Base-by-base conservation (phyloP, 306 rosid species). In the Lathyrus oleraceus region DNA sequence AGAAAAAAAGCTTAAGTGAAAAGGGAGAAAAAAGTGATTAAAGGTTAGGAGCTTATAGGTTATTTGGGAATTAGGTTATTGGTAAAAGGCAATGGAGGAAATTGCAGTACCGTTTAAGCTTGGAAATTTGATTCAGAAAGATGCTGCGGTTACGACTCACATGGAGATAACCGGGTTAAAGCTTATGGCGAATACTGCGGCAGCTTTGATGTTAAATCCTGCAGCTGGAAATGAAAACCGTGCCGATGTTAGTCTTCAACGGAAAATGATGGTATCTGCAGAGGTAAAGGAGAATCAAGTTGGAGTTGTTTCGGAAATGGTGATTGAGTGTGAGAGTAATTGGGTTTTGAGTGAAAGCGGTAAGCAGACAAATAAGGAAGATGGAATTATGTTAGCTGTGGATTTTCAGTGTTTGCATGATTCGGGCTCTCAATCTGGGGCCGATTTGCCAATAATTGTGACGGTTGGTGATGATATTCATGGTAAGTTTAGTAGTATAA, bases 21-120 rank as follows among this genome's bases (percentile, higher is more conserved):
- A 70, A 75, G 69, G 45, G 48, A 48, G 65, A 23, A 49, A 57
- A 61, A 61, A 68, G 68, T 53, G 53, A 71, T 53, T 68, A 68
- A 62, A 61, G 70, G 73, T 54, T 54, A 14, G 75, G 10, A 62
- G 57, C 67, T 84, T 69, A 53, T 47, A 49, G 83, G 58, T 61
- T 65, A 70, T 42, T 65, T 65, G 54, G 72, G 74, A 66, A 43
- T 56, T 25, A 75, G 68, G 69, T 48, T 70, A 45, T 75, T 85
- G 81, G 78, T 77, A 64, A 61, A 67, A 72, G 73, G 84, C 70
- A 72, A 89, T 87, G 93, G 87, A 87, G 71, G 87, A 90, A 75
- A 67, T 86, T 81, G 83, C 91, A 35, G 88, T 87, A 32, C 91
- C 94, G 64, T 87, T 74, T 77, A 82, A 87, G 80, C 78, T 83